Base-by-base conservation (phyloP, 257 asterid species). In the Solanum infundibuliforme region DNA sequence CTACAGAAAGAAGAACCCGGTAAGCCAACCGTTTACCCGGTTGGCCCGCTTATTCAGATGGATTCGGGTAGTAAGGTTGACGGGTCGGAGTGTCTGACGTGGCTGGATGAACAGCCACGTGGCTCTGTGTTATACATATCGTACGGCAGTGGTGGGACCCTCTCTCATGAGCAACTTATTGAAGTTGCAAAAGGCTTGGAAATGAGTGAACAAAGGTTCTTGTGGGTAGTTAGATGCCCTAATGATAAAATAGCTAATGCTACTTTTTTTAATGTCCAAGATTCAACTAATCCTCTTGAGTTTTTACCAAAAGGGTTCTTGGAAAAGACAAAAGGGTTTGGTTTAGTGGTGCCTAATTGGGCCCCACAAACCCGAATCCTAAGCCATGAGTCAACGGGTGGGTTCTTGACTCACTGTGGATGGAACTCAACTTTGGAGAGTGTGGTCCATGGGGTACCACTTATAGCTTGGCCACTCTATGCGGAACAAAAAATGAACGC, bases 401-500 rank as follows among this genome's bases (percentile, higher is more conserved):
- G 94, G 8, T 92, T 92, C 27, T 8, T 92, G 4, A 92, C 89
- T 7, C 90, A 95, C 14, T 95, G 98, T 9, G 98, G 98, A 1
- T 95, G 97, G 95, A 95, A 94, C 43, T 95, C 98, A 0, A 83
- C 83, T 1, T 85, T 95, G 0, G 98, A 95, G 27, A 92, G 95
- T 8, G 88, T 94, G 18, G 94, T 87, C 0, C 89, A 93, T 4
- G 97, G 98, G 2, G 92, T 93, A 4, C 96, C 99, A 5, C 83
- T 96, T 85, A 92, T 95, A 9, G 96, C 93, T 0, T 96, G 99
- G 99, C 99, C 99, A 1, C 87, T 96, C 36, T 96, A 87, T 8
- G 98, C 99, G 0, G 99, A 96, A 38, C 99, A 96, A 58, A 89
- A 73, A 82, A 94, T 92, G 98, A 96, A 96, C 2, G 96, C 98